Evolutionary conservation across 768 basidiomycete genomes (phyloP).

Genomic region (Kwoniella dejecticola): DNA sequence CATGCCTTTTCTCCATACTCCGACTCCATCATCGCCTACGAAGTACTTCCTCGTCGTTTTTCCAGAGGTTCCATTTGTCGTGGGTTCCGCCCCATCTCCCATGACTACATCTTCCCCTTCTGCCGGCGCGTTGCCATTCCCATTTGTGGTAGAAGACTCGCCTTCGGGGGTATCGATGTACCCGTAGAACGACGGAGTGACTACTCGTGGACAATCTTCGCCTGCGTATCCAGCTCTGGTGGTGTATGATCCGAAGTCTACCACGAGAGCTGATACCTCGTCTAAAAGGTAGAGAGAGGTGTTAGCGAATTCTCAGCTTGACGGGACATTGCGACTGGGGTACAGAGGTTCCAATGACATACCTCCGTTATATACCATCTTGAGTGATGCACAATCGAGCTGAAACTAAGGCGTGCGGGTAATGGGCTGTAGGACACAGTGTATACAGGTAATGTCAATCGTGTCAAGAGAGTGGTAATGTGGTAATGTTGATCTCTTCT

Average conservation of each 20-base stretch:
- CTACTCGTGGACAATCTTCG: conserved; percentile 90
- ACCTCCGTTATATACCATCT: conserved; percentile 57
- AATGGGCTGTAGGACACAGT: no score
- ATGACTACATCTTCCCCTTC: conserved; percentile 33
- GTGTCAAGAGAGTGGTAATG: no score
- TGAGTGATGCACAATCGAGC: conserved; percentile 5
- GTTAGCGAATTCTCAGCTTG: neutral
- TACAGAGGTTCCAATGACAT: no score
- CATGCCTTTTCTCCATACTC: conserved; percentile 88
- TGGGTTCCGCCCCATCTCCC: conserved; percentile 50
- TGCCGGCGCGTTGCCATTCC: conserved; percentile 34
- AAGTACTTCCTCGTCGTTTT: conserved; percentile 60
- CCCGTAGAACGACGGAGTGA: conserved; percentile 87
- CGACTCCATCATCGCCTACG: conserved; percentile 84
- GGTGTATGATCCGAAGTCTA: conserved; percentile 89
- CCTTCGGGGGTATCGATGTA: conserved; percentile 59
- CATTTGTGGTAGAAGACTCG: neutral
- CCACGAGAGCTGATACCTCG: conserved; percentile 93
- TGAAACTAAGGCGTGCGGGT: no score
- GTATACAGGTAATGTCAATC: no score
- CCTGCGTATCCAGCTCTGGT: conserved; percentile 95
- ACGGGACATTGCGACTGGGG: neutral
- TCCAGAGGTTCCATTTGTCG: neutral
- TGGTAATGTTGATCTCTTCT: neutral
- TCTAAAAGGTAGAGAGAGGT: conserved; percentile 60